Base-by-base conservation (phyloP, 306 rosid genomes). In the Chamaecrista fasciculata region DNA sequence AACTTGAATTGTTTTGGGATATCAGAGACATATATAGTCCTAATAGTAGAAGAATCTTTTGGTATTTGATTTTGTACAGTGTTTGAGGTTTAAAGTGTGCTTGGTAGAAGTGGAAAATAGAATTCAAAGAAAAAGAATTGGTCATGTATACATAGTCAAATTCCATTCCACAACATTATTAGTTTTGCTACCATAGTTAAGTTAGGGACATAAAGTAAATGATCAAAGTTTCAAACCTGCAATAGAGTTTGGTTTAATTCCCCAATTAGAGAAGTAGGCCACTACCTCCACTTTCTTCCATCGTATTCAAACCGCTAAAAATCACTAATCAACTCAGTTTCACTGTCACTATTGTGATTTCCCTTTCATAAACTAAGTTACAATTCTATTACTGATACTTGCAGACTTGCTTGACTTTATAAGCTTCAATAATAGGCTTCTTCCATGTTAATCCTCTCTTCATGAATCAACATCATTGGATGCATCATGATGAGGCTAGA, bases 1-100 rank as follows among this genome's bases (percentile, higher is more conserved):
- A 23, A 62, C 81, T 36, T 83, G 80, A 83, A 28, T 15, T 67
- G 21, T 14, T 15, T 16, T 14, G 33, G n/a, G 2, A 28, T 21
- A 12, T 62, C 14, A 11, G 50, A 55, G 50, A 55, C 16, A 24
- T 42, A 24, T 42, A 7, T 19, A 42, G 59, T 26, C 16, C 47
- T 28, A 33, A 8, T n/a, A 33, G 36, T 33, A 8, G n/a, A n/a
- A n/a, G 8, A 26, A 60, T 70, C 63, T 47, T 74, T 67, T 50
- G 50, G 24, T 10, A 39, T 63, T 37, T 14, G 10, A 69, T 49
- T 69, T 46, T 44, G 11, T 26, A 8, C 26, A n/a, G 20, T 8
- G 15, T 6, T 12, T 28, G 18, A 51, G 51, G 39, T 16, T 58
- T 37, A 23, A 18, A 43, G 47, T 24, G 15, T 53, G 42, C 3